Evolutionary conservation across 2,329 filamentous ascomycete species (phyloP).

Genomic region (Aspergillus sp.): DNA sequence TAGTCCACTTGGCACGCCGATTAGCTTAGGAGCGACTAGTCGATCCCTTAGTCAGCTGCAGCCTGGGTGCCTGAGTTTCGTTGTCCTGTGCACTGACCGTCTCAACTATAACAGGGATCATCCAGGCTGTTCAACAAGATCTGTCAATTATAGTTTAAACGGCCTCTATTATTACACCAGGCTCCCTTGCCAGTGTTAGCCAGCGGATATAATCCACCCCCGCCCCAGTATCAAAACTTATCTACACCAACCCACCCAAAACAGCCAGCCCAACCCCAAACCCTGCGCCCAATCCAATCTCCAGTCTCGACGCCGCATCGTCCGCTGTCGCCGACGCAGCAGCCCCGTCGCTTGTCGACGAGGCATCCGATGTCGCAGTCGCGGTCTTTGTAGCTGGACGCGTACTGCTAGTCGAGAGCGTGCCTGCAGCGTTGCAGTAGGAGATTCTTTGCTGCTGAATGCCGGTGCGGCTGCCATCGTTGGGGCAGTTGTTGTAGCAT

Average conservation of each 20-base stretch:
- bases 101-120: no score
- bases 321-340: conserved; percentile 2
- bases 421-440: conserved; percentile 42
- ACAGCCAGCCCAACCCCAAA: conserved; percentile 5
- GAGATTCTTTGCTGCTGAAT: conserved; percentile 34
- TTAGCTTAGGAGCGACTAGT: not conserved
- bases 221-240: not conserved
- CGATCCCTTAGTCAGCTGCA: no score
- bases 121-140: no score
- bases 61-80: no score
- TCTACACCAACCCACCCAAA: not conserved
- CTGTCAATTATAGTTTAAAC: no score
- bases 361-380: not conserved
- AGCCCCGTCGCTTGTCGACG: not conserved
- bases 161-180: no score
- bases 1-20: not conserved
- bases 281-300: not conserved
- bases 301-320: conserved; percentile 1
- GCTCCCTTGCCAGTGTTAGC: no score
- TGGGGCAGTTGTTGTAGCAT: conserved; percentile 66
- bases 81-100: no score
- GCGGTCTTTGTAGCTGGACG: not conserved
- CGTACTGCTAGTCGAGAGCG: not conserved
- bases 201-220: no score
- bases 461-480: conserved; percentile 39